Conservation (phyloP, 805 yeast species). For the Barnettozyma salicaria region DNA sequence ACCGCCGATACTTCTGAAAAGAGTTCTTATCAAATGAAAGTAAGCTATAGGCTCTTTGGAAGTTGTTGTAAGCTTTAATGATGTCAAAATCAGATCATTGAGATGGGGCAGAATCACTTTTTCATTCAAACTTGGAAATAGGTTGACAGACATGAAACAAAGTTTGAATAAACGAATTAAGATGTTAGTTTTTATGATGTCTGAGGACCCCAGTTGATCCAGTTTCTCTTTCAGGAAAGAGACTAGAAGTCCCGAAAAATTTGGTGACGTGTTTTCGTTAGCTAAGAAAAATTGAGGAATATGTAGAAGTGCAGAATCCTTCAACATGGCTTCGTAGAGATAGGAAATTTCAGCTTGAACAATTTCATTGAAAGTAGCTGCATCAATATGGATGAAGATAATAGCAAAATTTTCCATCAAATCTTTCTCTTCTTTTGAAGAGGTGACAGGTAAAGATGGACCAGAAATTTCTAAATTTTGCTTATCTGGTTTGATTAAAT, state of each 20-base stretch:
- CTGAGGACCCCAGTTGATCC: constrained; percentile 74
- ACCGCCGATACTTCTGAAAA: constrained; percentile 93
- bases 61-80: constrained; percentile 70
- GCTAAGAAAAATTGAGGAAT: constrained; percentile 92
- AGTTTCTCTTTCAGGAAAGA: constrained; percentile 69
- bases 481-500: constrained; percentile 20
- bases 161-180: constrained; percentile 82
- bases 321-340: constrained; percentile 70
- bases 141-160: constrained; percentile 91
- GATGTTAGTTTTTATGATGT: constrained; percentile 70
- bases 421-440: constrained; percentile 90
- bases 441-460: constrained; percentile 77
- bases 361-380: constrained; percentile 92
- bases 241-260: constrained; percentile 79
- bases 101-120: constrained; percentile 83
- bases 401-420: constrained; percentile 93
- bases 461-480: constrained; percentile 45
- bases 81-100: constrained; percentile 73
- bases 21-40: constrained; percentile 78
- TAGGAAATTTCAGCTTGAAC: constrained; percentile 73
- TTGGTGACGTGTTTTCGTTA: constrained; percentile 89
- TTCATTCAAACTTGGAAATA: constrained; percentile 85
- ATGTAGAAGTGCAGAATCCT: constrained; percentile 80
- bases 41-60: constrained; percentile 90
- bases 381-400: constrained; percentile 88